Base-by-base conservation (phyloP, 1,284 basidiomycete genomes). In the Austroboletus rostrupii region DNA sequence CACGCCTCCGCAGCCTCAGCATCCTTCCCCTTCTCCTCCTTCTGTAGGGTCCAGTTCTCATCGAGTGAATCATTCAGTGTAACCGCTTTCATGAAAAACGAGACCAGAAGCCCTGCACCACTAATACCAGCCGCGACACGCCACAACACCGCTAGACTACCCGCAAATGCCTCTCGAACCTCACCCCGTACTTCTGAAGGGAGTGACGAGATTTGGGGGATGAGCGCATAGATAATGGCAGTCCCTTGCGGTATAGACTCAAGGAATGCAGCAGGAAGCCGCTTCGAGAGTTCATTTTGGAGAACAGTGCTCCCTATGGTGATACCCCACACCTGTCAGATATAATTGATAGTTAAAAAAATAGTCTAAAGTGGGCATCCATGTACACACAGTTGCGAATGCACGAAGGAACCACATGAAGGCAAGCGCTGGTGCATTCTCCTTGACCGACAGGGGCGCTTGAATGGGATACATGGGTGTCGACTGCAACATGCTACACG, bases 351-450 rank as follows among this genome's bases (percentile, higher is more conserved):
- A 3, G 14, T 33, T 14, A 33, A n/a, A 33, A 33, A 14, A 3
- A 28, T 11, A 16, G 32, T 17, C 4, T 1, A 7, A 10, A 11
- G 8, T 16, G 19, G 13, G 8, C 32, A 38, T 38, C 19, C 3
- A 20, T 17, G 9, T 17, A 21, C 49, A 16, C 28, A 53, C 49
- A 21, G 31, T 11, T 2, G 59, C 59, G 31, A 70, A 68, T 19
- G 49, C 57, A 20, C 70, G 65, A 16, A 64, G 52, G 52, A 69
- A 71, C 46, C 61, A 59, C 53, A 64, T 60, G 44, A 70, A 61
- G 1, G 66, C 58, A 14, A 71, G 57, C 2, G 67, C 64, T 20
- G 57, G 54, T 16, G 69, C 69, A 48, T 68, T 71, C 32, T 61
- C 45, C 6, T 50, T 50, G 10, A 65, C 55, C 2, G 64, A 61